Evolutionary conservation across 225 moss, liverwort and hornwort genomes (phyloP), one percentile per base, ranked within the genome.

Genomic region (Sphagnum tenellum): DNA sequence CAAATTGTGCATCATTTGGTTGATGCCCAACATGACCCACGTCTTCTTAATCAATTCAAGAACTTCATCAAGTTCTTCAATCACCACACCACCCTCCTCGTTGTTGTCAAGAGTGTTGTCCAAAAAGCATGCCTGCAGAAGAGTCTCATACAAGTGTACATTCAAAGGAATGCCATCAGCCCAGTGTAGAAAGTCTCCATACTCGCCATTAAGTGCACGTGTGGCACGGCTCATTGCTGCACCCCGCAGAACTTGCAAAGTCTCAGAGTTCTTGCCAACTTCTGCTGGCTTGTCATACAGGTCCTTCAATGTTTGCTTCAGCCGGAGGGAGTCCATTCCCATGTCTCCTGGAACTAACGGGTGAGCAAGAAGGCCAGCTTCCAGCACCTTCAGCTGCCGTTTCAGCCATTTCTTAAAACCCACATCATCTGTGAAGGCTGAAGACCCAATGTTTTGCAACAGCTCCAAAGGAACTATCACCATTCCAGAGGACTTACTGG

Each of bases 91-190:
- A 56, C 77, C 85, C 47, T 29, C 29, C 29, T 82, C 75, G 1
- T 29, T 29, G 29, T 29, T 29, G 29, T 29, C 29, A 44, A 76
- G 46, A 56, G 75, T 79, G 70, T 77, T 77, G 29, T 29, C 29
- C 29, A 29, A 29, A 67, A 92, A 90, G 74, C 81, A 82, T 49
- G 83, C 73, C 66, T 69, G 74, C 59, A 98, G 78, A 48, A 98
- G 81, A 62, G 90, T 76, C 60, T 81, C 66, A 56, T 98, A 98
- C 1, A 98, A 72, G 60, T 80, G 78, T 45, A 88, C 86, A 79
- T 98, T 98, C 66, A 98, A 75, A 63, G 96, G 96, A 64, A 80
- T 87, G 45, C 96, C 96, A 73, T 98, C 96, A 64, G 90, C 96
- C 96, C 96, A 98, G 67, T 98, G 96, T 67, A 92, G 67, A 52